These are phyloP conservation scores for Pestalotiopsis fici DNA, from an alignment of 2,329 filamentous ascomycete species.

Conservation along the genomic window DNA sequence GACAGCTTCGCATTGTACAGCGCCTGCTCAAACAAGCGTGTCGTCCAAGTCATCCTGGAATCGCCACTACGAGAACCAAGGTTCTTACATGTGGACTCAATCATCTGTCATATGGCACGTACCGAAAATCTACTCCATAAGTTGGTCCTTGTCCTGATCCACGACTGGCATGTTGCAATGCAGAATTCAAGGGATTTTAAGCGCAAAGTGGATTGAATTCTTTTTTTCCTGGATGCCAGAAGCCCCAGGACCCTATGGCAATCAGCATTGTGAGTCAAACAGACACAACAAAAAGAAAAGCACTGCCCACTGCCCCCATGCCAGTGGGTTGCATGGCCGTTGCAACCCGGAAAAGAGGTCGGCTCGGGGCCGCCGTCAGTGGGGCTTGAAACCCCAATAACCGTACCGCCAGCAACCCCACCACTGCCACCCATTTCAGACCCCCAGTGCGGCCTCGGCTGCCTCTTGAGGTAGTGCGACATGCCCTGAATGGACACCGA, in stretches of 20 bases:
- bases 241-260: not conserved
- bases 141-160: not conserved
- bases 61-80: not conserved
- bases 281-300: not conserved
- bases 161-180: not conserved
- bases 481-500: not conserved
- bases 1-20: not conserved
- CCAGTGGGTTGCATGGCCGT: not conserved
- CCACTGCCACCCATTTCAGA: not conserved
- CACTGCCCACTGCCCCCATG: not conserved
- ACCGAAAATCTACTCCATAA: not conserved
- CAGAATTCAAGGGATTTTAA: not conserved
- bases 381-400: not conserved
- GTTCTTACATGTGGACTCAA: not conserved
- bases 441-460: not conserved
- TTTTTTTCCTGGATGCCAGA: not conserved
- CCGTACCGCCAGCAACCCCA: not conserved
- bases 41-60: not conserved
- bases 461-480: not conserved
- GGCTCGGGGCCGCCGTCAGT: conserved; percentile 1
- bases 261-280: not conserved
- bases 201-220: not conserved
- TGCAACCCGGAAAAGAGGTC: not conserved
- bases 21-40: not conserved
- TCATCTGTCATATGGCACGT: not conserved